These are phyloP conservation scores for Tolypocladium ovalisporum DNA, from an alignment of 2,329 filamentous ascomycete species.

Conservation along the genomic window DNA sequence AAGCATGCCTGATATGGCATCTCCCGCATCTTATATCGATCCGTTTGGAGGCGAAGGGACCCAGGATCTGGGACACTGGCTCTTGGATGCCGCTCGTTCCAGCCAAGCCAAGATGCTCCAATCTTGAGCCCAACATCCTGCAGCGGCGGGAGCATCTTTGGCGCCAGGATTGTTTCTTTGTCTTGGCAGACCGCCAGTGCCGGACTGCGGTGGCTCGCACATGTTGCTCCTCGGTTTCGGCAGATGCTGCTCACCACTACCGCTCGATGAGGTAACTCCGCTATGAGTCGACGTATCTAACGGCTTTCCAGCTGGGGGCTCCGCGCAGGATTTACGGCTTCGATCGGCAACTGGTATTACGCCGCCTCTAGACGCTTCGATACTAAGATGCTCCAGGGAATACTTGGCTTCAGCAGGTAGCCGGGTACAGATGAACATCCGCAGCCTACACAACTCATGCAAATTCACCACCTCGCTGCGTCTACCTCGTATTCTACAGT, in stretches of 20 bases:
- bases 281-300: too few species aligned
- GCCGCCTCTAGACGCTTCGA: not conserved
- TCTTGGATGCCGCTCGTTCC: conserved; percentile 1
- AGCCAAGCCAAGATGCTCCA: conserved; percentile 1
- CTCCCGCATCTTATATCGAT: not conserved
- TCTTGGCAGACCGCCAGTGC: conserved; percentile 1
- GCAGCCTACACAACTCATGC: not conserved
- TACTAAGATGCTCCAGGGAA: not conserved
- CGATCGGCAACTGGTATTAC: not conserved
- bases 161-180: not conserved
- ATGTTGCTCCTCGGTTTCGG: too few species aligned
- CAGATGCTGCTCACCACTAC: not conserved
- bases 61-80: not conserved
- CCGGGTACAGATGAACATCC: not conserved
- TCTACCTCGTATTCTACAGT: not conserved
- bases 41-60: not conserved
- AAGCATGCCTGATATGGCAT: not conserved
- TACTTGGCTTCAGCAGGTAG: not conserved
- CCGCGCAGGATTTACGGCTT: not conserved
- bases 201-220: not conserved
- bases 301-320: not conserved
- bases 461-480: not conserved
- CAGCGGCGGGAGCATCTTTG: not conserved
- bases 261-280: not conserved
- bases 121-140: not conserved